These are phyloP conservation scores for Phytophthora agathidicida DNA, from an alignment of 352 stramenopile genomes.

Conservation along the genomic window DNA sequence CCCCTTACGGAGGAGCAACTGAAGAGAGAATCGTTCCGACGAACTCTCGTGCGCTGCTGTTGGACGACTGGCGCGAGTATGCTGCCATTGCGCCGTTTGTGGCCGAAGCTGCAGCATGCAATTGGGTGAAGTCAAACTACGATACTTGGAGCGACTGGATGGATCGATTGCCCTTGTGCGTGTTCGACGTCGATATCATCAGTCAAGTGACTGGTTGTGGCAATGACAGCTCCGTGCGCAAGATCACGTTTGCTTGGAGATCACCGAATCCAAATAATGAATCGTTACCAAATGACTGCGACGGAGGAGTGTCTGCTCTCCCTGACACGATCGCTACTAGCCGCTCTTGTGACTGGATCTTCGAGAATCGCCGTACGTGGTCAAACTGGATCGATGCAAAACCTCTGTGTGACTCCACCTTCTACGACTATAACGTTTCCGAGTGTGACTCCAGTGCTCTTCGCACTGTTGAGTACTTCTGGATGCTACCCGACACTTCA, in stretches of 20 bases:
- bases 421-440: constrained; percentile 48
- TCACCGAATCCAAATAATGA: constrained; percentile 42
- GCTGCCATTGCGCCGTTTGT: too few species aligned
- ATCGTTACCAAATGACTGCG: constrained; percentile 45
- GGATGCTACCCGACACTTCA: constrained; percentile 33
- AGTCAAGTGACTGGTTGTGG: constrained; percentile 37
- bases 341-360: constrained; percentile 55
- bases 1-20: too few species aligned
- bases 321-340: constrained; percentile 40
- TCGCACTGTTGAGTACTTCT: constrained; percentile 42
- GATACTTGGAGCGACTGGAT: constrained; percentile 53
- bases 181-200: constrained; percentile 34
- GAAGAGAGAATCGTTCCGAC: too few species aligned
- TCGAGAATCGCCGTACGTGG: constrained; percentile 30
- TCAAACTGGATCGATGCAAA: constrained; percentile 37
- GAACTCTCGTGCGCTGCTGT: too few species aligned
- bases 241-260: constrained; percentile 50
- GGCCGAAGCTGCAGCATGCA: constrained; percentile 55
- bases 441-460: constrained; percentile 32
- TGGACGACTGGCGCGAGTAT: constrained; percentile 22
- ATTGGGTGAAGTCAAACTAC: constrained; percentile 62
- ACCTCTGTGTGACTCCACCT: constrained; percentile 44
- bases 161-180: constrained; percentile 42
- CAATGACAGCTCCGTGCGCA: constrained; percentile 6
- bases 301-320: constrained; percentile 35